Percentiles rank a stretch among this genome's conserved stretches.
phyloP scores from a whole-genome alignment of 345 rosid genomes.

The Populus alba region DNA sequence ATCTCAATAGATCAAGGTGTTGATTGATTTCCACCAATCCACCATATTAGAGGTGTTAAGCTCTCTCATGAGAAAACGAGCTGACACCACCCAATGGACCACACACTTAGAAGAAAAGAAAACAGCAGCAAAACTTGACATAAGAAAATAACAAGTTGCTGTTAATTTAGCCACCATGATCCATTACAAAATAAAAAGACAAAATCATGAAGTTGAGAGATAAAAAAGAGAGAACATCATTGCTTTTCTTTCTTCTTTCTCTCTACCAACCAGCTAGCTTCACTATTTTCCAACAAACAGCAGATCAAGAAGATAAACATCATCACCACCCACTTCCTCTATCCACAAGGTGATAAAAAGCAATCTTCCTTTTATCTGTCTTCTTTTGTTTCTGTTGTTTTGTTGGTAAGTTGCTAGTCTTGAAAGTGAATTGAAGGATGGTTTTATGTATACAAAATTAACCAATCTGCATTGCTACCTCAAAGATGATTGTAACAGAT shows the following conservation, averaged over 20 bases:
- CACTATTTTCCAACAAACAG: not conserved
- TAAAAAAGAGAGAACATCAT: slow-evolving; percentile 7
- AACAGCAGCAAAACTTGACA: not conserved
- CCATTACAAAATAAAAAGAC: slow-evolving; percentile 15
- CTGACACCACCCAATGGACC: not conserved
- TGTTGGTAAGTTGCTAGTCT: not conserved
- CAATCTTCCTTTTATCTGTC: not conserved
- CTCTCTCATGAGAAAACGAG: slow-evolving; percentile 6
- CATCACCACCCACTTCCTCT: slow-evolving; percentile 27
- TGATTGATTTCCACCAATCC: not conserved
- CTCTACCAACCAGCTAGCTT: not conserved
- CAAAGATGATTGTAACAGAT: not conserved
- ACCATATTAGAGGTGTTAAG: slow-evolving; percentile 11
- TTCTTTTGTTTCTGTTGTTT: not conserved
- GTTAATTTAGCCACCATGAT: slow-evolving; percentile 12
- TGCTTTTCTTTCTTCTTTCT: not conserved
- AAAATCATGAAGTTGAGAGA: not conserved
- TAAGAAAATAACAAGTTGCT: slow-evolving; percentile 10
- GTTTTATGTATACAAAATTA: not conserved
- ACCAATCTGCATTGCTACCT: not conserved
- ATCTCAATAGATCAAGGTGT: not conserved
- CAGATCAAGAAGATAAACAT: not conserved
- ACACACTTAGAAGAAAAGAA: slow-evolving; percentile 10
- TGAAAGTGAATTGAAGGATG: not conserved
- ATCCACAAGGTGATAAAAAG: slow-evolving; percentile 20